Evolutionary conservation across 345 rosid genomes (phyloP).

Genomic region (Barbarea vulgaris): DNA sequence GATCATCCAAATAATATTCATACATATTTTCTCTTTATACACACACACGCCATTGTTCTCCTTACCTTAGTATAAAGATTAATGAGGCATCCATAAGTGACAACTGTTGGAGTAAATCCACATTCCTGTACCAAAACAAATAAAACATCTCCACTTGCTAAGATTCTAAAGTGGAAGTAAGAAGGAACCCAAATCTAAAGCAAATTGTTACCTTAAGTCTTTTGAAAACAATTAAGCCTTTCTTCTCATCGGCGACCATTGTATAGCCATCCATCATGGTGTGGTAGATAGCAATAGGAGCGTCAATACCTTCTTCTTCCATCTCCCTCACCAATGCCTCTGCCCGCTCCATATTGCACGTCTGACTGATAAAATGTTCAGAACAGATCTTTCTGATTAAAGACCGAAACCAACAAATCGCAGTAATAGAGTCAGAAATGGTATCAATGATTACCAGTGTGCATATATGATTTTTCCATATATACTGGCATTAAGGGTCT

Average conservation of each 20-base stretch:
- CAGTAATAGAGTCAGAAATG: neutral
- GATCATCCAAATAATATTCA: neutral
- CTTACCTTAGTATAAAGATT: constrained; percentile 81
- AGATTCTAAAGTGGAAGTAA: neutral
- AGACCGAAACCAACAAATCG: constrained; percentile 8
- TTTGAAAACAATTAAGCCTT: constrained; percentile 80
- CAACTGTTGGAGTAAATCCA: constrained; percentile 81
- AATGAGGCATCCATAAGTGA: constrained; percentile 91
- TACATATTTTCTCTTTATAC: neutral
- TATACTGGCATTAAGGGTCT: constrained; percentile 71
- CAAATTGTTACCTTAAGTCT: constrained; percentile 72
- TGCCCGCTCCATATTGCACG: constrained; percentile 74
- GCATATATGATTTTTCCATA: constrained; percentile 93
- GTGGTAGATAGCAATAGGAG: constrained; percentile 87
- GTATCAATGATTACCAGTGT: constrained; percentile 59
- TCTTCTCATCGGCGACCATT: constrained; percentile 75
- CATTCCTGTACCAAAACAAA: constrained; percentile 62
- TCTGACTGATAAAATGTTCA: constrained; percentile 55
- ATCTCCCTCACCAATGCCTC: constrained; percentile 89
- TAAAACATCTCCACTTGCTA: constrained; percentile 15
- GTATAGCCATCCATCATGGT: constrained; percentile 99
- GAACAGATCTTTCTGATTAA: constrained; percentile 16
- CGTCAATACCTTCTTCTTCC: constrained; percentile 98
- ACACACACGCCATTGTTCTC: neutral
- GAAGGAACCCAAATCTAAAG: neutral